phyloP scores from a whole-genome alignment of 225 moss, liverwort and hornwort species.

The Neckera pumila region DNA sequence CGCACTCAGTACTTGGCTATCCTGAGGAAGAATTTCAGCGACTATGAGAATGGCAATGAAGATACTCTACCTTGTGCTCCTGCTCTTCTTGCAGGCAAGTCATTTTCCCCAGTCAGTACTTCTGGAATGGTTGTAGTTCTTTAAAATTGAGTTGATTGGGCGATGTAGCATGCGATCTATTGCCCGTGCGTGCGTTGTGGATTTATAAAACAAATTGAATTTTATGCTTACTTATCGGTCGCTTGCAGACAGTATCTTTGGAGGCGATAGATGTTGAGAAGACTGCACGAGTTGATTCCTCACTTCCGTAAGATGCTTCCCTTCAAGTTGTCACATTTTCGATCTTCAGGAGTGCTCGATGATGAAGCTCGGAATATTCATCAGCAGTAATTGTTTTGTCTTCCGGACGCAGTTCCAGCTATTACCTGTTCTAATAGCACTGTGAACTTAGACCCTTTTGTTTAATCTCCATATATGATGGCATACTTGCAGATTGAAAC shows the following conservation, averaged over 20 bases:
- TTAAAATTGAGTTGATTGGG: neutral
- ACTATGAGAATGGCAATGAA: neutral
- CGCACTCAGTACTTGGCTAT: neutral
- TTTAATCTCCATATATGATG: neutral
- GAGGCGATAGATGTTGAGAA: neutral
- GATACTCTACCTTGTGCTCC: neutral
- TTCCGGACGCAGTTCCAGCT: neutral
- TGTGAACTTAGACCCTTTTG: neutral
- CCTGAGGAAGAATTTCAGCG: neutral
- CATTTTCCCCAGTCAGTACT: neutral
- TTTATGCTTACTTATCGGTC: neutral
- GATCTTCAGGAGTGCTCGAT: neutral
- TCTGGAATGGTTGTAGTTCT: neutral
- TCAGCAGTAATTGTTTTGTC: neutral
- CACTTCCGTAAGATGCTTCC: slow-evolving; percentile 18
- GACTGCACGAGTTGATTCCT: neutral
- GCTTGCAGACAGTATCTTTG: slow-evolving; percentile 11
- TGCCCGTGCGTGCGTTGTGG: neutral
- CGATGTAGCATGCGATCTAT: neutral
- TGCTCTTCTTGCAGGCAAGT: slow-evolving; percentile 6
- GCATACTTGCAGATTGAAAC: slow-evolving; percentile 33
- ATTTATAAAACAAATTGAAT: neutral
- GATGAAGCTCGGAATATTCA: neutral
- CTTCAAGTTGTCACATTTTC: neutral
- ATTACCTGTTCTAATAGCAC: neutral